Evolutionary conservation across 805 yeast genomes (phyloP), one percentile per base, ranked within the genome.

Genomic region (Suhomyces kilbournensis): DNA sequence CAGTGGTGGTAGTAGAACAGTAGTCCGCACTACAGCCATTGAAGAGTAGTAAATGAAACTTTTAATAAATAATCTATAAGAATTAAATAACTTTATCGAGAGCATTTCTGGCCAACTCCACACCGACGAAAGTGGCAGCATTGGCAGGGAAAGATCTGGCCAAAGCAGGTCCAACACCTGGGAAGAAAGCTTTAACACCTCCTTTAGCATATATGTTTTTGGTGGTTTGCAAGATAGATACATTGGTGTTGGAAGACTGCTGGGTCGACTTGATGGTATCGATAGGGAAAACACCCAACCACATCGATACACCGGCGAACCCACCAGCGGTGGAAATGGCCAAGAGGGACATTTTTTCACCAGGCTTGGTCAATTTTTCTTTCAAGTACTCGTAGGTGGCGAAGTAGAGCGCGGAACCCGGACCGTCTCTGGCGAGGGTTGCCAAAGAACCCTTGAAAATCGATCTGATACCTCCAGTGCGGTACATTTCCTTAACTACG

Each of bases 91-190:
- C 56, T 56, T 70, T 70, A 48, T 72, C 74, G 28, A 75, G 65
- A 55, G 68, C 67, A 55, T 73, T 71, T 57, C 70, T 75, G 23
- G 96, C 89, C 53, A 92, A 64, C 69, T 93, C 99, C 28, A 93
- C 98, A 46, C 98, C 99, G 34, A 90, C 80, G 74, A 93, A 93
- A 2, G 98, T 92, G 7, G 99, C 98, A n/a, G 99, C 99, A 70
- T 94, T 93, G 20, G 98, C 98, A 3, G 98, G 98, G 86, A 94
- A 93, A 40, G 96, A 86, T 70, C 99, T 82, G 23, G 90, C 82
- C 64, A 93, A 75, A 2, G 98, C 98, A 5, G 99, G 97, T 0
- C 97, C 97, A 22, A 93, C 78, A 52, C 99, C 99, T 2, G 98
- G 98, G 89, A 92, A 93, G 73, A 93, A 93, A 0, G 96, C 97